Base-by-base conservation (phyloP, 345 rosid genomes). In the Physaria fendleri region DNA sequence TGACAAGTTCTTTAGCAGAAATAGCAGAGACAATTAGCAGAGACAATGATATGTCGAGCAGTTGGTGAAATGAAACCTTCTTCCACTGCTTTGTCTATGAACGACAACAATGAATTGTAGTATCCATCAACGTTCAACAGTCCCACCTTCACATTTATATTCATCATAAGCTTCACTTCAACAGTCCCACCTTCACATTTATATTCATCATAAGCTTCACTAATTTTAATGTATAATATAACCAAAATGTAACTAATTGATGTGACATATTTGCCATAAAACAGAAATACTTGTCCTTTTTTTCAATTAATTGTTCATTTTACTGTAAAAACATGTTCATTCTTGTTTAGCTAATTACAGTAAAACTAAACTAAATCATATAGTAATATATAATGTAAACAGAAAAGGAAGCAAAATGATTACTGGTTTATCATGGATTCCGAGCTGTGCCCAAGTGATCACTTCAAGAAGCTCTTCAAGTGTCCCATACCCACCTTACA, bases 351-450 rank as follows among this genome's bases (percentile, higher is more conserved):
- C 12, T 27, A 47, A 7, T 47, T 24, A 6, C 6, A 8, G 6
- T 27, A 2, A 15, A 10, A 2, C 29, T 25, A 47, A 47, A 13
- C 14, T 4, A 47, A 15, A 6, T 8, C 18, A 16, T 40, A 32
- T 5, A n/a, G n/a, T n/a, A n/a, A 8, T 9, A 16, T 59, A 27
- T 16, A 43, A 35, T 54, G n/a, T 25, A 53, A 43, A 52, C 46
- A 45, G 33, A 69, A 35, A 28, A 46, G 43, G 44, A 62, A 28
- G 47, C 70, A 40, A 41, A 62, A 57, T 71, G 58, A 53, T 74
- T 81, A 85, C 94, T 27, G 94, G 94, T 66, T 85, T 85, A 55
- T 85, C 94, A 56, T 85, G 94, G 46, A 85, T 85, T 40, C 94
- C 94, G 18, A 85, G 90, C 67, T 85, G 90, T 34, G 94, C 90